Base-by-base conservation (phyloP, 306 rosid species). In the Lagenaria siceraria region DNA sequence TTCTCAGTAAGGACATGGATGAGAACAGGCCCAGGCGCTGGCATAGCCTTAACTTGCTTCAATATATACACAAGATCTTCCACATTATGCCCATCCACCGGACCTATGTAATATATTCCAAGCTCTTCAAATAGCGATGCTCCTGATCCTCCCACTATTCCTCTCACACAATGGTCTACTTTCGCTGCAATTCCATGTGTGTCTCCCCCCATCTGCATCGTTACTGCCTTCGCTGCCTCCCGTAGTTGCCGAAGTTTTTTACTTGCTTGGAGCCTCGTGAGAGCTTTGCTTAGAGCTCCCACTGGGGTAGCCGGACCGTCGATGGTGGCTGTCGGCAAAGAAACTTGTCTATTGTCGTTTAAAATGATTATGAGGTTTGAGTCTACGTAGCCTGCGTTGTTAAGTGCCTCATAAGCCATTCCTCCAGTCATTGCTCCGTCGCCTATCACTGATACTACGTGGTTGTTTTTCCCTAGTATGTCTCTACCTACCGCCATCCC, bases 341-440 rank as follows among this genome's bases (percentile, higher is more conserved):
- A 90, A 74, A 90, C 90, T 79, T 90, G 96, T 38, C 85, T 77
- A 24, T 88, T 90, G 78, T 90, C 95, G 27, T 90, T 90, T 65
- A 90, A 76, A 33, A 90, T 88, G 48, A 88, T 81, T 54, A 90
- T 88, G 33, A 90, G 83, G 63, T 90, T 86, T n/a, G 88, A 69
- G 62, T 80, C 86, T 14, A 90, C 88, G 54, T 82, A 90, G 5
- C 96, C 96, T 10, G 96, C 92, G 9, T 90, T 90, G 85, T 90
- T 90, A 81, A 90, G 80, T n/a, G 92, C 92, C 82, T 90, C 92
- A 24, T 86, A 90, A 10, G 90, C 96, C 78, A 88, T 89, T 36
- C 96, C 96, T 0, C 86, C 96, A 0, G 92, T 90, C 96, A 90
- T 88, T 19, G 90, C 92, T 11, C 92, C 92, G 38, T 90, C 96